phyloP scores from a whole-genome alignment of 805 yeast species.

The Huiozyma sinensis region DNA sequence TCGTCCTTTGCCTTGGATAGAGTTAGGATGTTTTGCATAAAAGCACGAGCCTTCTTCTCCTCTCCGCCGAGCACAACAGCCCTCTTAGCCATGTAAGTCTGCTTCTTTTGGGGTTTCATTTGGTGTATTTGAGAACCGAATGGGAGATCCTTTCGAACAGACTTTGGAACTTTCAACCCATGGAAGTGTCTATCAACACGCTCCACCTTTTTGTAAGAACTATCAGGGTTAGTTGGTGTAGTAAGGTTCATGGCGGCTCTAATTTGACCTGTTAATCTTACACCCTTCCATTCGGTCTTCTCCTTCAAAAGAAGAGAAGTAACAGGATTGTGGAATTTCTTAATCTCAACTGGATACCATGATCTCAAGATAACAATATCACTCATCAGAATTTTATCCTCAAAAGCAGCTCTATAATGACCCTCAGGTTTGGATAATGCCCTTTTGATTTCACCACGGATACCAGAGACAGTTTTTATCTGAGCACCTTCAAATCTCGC shows the following conservation, averaged over 20 bases:
- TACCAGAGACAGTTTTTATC: slow-evolving; percentile 92
- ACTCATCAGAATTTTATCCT: slow-evolving; percentile 84
- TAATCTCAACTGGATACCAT: slow-evolving; percentile 91
- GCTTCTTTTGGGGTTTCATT: slow-evolving; percentile 79
- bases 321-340: slow-evolving; percentile 91
- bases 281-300: slow-evolving; percentile 89
- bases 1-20: slow-evolving; percentile 76
- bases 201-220: slow-evolving; percentile 60
- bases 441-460: slow-evolving; percentile 93
- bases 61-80: slow-evolving; percentile 91
- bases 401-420: slow-evolving; percentile 90
- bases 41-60: slow-evolving; percentile 84
- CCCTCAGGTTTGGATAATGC: slow-evolving; percentile 94
- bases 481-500: slow-evolving; percentile 98
- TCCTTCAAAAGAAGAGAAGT: slow-evolving; percentile 71
- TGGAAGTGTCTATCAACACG: slow-evolving; percentile 79
- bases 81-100: slow-evolving; percentile 75
- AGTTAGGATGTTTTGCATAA: slow-evolving; percentile 80
- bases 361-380: slow-evolving; percentile 86
- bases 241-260: slow-evolving; percentile 63
- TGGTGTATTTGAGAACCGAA: slow-evolving; percentile 83
- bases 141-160: slow-evolving; percentile 69
- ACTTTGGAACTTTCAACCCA: slow-evolving; percentile 74
- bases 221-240: slow-evolving; percentile 48
- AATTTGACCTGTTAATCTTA: slow-evolving; percentile 90